Base-by-base conservation (phyloP, 208 protist genomes). In the Herpetomonas samuelpessoai region DNA sequence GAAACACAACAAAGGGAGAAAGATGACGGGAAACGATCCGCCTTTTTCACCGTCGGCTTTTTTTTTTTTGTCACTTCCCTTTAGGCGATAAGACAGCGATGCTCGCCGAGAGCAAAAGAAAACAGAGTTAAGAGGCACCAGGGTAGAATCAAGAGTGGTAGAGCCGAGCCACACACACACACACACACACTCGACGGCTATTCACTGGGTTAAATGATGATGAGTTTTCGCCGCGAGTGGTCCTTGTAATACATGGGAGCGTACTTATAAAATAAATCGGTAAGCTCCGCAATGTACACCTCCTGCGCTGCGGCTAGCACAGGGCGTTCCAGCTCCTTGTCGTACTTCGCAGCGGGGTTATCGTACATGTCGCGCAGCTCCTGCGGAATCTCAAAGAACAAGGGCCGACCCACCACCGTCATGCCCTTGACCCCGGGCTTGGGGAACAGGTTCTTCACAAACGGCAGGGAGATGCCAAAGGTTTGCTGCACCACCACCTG, bases 361-460 rank as follows among this genome's bases (percentile, higher is more conserved):
- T 49, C 57, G 62, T 68, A 78, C 65, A 78, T 78, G 30, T 53
- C 65, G 26, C 65, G 50, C 25, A 78, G 24, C 21, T 69, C 66
- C 0, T 41, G 50, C 2, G 71, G 71, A 16, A 78, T 57, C 41
- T 69, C 52, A 47, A 78, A 73, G 57, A 64, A 78, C 25, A 88
- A 75, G 12, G 78, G 74, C 0, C 58, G 39, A n/a, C 81, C 78
- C 25, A 88, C 64, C n/a, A 88, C 78, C 4, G 67, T 76, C 4
- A 71, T 78, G 3, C 67, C 59, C 2, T 64, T 58, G 27, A 68
- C 60, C 21, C 71, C 59, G 60, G 55, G 62, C 2, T 51, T 48
- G 3, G 81, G 81, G 2, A 85, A 53, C 21, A 85, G 35, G 50
- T 88, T 81, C 28, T 55, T 78, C 44, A 88, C 57, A 19, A 88